Percentiles rank a stretch among this genome's conserved stretches.
Conservation (phyloP, 306 rosid genomes). For the Glycine soja region DNA sequence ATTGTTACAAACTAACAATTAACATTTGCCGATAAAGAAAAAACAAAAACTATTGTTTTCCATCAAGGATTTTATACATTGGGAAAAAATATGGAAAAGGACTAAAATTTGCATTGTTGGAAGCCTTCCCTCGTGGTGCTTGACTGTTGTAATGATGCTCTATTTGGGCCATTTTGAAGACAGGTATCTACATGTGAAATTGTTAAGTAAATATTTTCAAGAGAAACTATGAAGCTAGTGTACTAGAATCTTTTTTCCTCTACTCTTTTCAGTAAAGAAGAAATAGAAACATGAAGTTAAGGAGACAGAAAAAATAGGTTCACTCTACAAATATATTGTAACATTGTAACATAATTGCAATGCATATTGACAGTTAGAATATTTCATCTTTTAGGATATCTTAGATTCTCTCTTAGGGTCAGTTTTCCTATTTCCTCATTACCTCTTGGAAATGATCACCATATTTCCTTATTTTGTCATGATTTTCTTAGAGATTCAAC, state of each 20-base stretch:
- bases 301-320: neutral
- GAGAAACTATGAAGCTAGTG: conserved; percentile 17
- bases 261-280: conserved; percentile 12
- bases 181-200: too few species aligned
- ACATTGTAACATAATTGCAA: neutral
- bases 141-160: too few species aligned
- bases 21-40: too few species aligned
- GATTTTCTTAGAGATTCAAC: neutral
- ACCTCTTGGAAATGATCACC: neutral
- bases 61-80: neutral
- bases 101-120: too few species aligned
- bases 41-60: too few species aligned
- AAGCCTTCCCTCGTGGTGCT: too few species aligned
- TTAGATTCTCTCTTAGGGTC: neutral
- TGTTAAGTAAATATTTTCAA: too few species aligned
- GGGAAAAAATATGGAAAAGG: neutral
- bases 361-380: neutral
- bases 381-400: neutral
- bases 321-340: conserved; percentile 18
- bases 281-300: conserved; percentile 13
- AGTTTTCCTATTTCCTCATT: neutral
- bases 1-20: too few species aligned
- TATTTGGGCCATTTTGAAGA: too few species aligned
- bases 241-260: neutral
- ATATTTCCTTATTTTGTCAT: conserved; percentile 2